These are phyloP conservation scores for Chaetomium fimeti DNA, from an alignment of 495 filamentous ascomycete genomes.

Conservation along the genomic window DNA sequence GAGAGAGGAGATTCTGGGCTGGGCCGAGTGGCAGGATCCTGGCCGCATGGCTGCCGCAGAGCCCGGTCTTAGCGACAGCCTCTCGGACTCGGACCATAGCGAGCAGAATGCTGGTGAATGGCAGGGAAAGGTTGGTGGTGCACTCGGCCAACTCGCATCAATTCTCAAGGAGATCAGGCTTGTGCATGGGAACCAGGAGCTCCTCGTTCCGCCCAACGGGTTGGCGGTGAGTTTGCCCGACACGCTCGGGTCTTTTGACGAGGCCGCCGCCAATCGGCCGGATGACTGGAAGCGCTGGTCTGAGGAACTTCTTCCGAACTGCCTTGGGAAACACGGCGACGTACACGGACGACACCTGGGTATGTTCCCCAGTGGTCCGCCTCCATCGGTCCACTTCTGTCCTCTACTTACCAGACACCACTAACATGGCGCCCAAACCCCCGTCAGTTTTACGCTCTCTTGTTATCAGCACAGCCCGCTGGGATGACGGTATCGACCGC, in stretches of 20 bases:
- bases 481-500: not conserved
- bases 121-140: not conserved
- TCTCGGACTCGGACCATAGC: not conserved
- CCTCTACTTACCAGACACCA: no score
- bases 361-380: not conserved
- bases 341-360: not conserved
- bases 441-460: conserved; percentile 8
- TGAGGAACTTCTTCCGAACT: not conserved
- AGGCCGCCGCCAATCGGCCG: not conserved
- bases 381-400: no score
- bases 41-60: not conserved
- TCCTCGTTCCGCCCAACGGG: conserved; percentile 8
- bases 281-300: not conserved
- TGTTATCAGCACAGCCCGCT: conserved; percentile 3
- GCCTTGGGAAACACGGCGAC: not conserved
- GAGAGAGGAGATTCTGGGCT: conserved; percentile 14
- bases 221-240: not conserved
- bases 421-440: not conserved
- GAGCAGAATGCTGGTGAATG: not conserved
- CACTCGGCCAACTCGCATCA: not conserved
- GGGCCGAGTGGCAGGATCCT: conserved; percentile 18
- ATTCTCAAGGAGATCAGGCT: not conserved
- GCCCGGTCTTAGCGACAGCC: not conserved
- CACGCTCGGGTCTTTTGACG: not conserved
- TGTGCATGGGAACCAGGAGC: not conserved